Conservation (phyloP, 305 asterid genomes). For the Caryopteris hybrid region DNA sequence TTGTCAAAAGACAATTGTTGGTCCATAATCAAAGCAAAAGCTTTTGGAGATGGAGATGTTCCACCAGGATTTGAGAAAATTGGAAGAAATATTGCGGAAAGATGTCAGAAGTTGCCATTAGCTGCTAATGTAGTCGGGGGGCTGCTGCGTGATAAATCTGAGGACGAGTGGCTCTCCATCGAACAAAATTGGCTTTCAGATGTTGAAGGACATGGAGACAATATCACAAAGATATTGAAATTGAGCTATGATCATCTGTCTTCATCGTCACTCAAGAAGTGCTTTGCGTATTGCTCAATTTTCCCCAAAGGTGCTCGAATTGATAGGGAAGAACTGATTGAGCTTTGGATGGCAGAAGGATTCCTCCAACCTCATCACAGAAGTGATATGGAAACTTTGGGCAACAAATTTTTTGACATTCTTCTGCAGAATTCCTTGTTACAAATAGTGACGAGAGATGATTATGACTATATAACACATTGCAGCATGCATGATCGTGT, state of each 20-base stretch:
- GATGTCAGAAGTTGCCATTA: background rate
- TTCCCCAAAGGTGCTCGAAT: background rate
- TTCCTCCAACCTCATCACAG: background rate
- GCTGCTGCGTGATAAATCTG: background rate
- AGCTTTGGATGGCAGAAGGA: conserved; percentile 34
- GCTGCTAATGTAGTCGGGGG: conserved; percentile 15
- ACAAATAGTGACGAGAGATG: conserved; percentile 13
- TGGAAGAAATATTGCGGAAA: background rate
- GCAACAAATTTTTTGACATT: conserved; percentile 9
- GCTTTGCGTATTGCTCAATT: conserved; percentile 35
- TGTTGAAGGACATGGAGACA: background rate
- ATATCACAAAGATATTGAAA: background rate
- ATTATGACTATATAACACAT: background rate
- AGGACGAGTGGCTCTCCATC: background rate
- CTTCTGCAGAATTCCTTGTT: conserved; percentile 18
- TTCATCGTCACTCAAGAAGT: background rate
- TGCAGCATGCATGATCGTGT: conserved; percentile 34
- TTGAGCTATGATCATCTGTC: background rate
- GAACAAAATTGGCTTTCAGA: background rate
- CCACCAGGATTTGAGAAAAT: background rate
- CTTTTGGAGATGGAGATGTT: background rate
- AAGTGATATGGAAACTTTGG: conserved; percentile 15
- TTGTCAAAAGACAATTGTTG: conserved; percentile 3
- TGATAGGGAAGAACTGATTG: conserved; percentile 1
- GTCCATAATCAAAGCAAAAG: conserved; percentile 1